Base-by-base conservation (phyloP, 305 asterid species). In the Plantago lanceolata region DNA sequence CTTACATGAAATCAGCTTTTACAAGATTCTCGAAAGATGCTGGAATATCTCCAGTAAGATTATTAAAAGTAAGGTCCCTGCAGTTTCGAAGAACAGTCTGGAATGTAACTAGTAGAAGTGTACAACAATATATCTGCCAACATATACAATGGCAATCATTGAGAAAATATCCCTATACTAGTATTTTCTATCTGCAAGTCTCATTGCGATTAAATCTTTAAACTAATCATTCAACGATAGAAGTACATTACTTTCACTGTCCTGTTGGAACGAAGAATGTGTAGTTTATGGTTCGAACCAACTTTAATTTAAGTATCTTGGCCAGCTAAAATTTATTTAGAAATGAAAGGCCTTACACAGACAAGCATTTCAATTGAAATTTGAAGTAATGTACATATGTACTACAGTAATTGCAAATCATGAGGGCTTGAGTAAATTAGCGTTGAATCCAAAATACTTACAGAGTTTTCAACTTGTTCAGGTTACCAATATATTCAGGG, bases 11-110 rank as follows among this genome's bases (percentile, higher is more conserved):
- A 79, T 87, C 96, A 50, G 65, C 74, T 79, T 75, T 87, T 53
- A 64, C 64, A 54, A 87, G 82, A 29, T 66, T 51, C 71, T 13
- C 45, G 62, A 81, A 84, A 47, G 96, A 74, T 69, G 59, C 58
- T n/a, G 96, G 95, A 59, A 92, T 84, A 65, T 71, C 85, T 74
- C 94, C 97, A 47, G 80, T 76, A 83, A 92, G 78, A 69, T 83
- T 79, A 68, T 92, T 92, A 72, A 82, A 92, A 77, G 94, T 84
- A 61, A 92, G 88, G 79, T 89, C 98, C 83, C 98, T 92, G 59
- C 70, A 81, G 53, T 69, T 66, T 14, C 40, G 52, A 73, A 69
- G 53, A n/a, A 19, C 52, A 19, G 19, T 57, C 3, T 58, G 37
- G 15, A 20, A 58, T 51, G 13, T 19, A 18, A 51, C 15, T 20